A percentile compares a stretch with the other conserved stretches of the same genome.
These are phyloP conservation scores for Geosiphon pyriformis DNA, from an alignment of 192 early-diverging fungal genomes.

Conservation along the genomic window DNA sequence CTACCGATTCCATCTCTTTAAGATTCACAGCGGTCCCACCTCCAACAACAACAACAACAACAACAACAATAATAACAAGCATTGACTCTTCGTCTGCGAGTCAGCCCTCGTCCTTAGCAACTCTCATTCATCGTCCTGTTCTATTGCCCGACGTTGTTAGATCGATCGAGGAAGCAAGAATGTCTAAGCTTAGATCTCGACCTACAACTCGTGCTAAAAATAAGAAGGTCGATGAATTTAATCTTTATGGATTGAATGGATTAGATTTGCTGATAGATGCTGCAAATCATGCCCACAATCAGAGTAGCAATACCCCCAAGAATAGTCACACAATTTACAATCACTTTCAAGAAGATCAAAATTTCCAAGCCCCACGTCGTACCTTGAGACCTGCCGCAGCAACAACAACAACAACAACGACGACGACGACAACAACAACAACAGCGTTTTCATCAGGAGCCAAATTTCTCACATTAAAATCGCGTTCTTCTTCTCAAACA, in stretches of 20 bases:
- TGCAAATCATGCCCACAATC: neutral
- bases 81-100: too few species aligned
- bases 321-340: too few species aligned
- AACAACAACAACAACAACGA: too few species aligned
- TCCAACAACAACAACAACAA: neutral
- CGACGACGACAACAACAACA: too few species aligned
- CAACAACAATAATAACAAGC: neutral
- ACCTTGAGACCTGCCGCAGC: too few species aligned
- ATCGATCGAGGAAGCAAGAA: neutral
- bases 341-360: neutral
- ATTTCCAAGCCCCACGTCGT: neutral
- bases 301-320: neutral
- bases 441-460: too few species aligned
- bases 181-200: slow-evolving; percentile 6
- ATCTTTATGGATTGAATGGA: neutral
- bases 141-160: slow-evolving; percentile 12
- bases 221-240: slow-evolving; percentile 6
- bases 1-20: neutral
- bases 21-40: neutral
- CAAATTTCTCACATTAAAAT: neutral
- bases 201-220: slow-evolving; percentile 18
- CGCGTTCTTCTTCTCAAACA: neutral
- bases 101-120: neutral
- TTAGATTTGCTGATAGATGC: neutral
- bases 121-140: slow-evolving; percentile 17